phyloP scores from a whole-genome alignment of 23 red algal genomes.

The Gracilaria gracilis region DNA sequence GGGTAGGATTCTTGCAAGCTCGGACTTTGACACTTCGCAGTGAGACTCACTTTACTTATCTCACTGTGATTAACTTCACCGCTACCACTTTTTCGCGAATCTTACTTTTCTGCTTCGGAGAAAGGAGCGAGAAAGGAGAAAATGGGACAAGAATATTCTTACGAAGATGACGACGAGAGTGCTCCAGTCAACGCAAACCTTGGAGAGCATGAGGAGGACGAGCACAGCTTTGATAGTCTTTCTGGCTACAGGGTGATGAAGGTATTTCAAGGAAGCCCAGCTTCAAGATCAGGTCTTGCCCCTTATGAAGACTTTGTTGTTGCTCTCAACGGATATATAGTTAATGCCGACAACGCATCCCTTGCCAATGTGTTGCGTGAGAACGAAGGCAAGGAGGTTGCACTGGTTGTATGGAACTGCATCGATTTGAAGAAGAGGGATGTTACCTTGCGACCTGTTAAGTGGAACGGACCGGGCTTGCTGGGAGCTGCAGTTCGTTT shows the following conservation, averaged over 20 bases:
- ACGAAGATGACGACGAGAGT: neutral
- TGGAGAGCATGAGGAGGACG: slow-evolving; percentile 7
- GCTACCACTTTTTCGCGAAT: neutral
- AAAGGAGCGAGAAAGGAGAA: neutral
- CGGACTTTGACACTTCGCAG: too few species aligned
- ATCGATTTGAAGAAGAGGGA: slow-evolving; percentile 58
- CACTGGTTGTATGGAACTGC: slow-evolving; percentile 77
- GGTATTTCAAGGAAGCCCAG: slow-evolving; percentile 75
- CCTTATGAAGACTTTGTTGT: slow-evolving; percentile 88
- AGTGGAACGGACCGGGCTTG: slow-evolving; percentile 69
- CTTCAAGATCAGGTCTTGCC: slow-evolving; percentile 73
- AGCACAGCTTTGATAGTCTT: slow-evolving; percentile 14
- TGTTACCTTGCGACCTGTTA: slow-evolving; percentile 52
- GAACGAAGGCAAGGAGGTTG: slow-evolving; percentile 63
- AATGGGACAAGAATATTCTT: slow-evolving; percentile 47
- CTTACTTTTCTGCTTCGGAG: neutral
- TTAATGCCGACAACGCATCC: slow-evolving; percentile 57
- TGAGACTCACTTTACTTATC: too few species aligned
- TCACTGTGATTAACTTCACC: neutral
- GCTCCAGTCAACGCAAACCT: neutral
- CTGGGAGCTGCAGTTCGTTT: slow-evolving; percentile 84
- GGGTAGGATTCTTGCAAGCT: too few species aligned
- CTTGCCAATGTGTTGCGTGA: slow-evolving; percentile 63
- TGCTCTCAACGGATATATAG: slow-evolving; percentile 78
- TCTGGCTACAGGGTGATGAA: slow-evolving; percentile 79